Conservation (phyloP, 2,329 filamentous ascomycete species). For the Monosporascus sp. region DNA sequence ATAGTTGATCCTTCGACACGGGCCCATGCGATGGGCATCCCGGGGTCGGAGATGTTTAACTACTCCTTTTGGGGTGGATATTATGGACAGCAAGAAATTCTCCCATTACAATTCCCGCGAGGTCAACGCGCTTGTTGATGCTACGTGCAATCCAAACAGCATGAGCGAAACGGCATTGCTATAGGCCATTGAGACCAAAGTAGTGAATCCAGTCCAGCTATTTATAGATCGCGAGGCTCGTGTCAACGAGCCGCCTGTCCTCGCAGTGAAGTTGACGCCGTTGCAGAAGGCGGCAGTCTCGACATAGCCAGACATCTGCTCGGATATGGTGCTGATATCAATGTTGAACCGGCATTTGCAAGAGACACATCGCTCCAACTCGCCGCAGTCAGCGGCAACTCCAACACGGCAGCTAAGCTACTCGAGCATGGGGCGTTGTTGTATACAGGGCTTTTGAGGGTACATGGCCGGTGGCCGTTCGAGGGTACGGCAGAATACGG, state of each 20-base stretch:
- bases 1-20: too few species aligned
- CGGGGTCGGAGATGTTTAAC: too few species aligned
- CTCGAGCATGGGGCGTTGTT: constrained; percentile 6
- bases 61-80: not conserved
- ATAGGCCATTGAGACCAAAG: constrained; percentile 3
- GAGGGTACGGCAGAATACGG: constrained; percentile 13
- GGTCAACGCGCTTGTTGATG: constrained; percentile 4
- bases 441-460: constrained; percentile 1
- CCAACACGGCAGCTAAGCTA: constrained; percentile 9
- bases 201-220: constrained; percentile 11
- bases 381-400: constrained; percentile 15
- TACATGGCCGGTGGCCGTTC: constrained; percentile 12
- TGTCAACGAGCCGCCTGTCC: constrained; percentile 8
- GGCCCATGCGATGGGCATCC: too few species aligned
- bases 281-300: constrained; percentile 13
- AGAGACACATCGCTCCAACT: constrained; percentile 13
- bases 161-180: constrained; percentile 3
- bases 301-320: constrained; percentile 14
- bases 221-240: constrained; percentile 11
- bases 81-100: not conserved
- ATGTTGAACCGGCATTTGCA: constrained; percentile 4
- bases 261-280: constrained; percentile 8
- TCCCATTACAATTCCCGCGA: not conserved
- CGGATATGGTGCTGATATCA: constrained; percentile 9
- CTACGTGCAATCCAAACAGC: constrained; percentile 4